Evolutionary conservation across 2,329 filamentous ascomycete species (phyloP), one percentile per base, ranked within the genome.

Genomic region (Pseudogymnoascus sp.): DNA sequence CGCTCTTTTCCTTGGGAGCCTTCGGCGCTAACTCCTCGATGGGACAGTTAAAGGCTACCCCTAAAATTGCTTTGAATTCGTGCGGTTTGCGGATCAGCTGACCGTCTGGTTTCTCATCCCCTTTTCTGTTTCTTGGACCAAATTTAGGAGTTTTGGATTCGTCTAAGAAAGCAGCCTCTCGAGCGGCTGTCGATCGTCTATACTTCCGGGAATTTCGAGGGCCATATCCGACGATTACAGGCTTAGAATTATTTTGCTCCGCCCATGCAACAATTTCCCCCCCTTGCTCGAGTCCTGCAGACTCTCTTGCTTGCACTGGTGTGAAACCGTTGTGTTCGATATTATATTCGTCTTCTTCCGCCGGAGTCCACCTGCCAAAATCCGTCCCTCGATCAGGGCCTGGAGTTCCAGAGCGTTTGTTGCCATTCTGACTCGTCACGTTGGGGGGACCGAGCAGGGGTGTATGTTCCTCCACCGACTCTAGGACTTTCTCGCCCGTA

Each of bases 151-250:
- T 60, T 6, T 31, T 31, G 28, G 1, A 1, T 31, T 63, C n/a
- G 45, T 45, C 34, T 23, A 65, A 1, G n/a, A 34, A 2, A 39
- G 25, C 14, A 13, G 4, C 13, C 45, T 41, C 41, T 34, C 45
- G 51, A 16, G 5, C 14, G 1, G 23, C 41, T 41, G 45, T 65
- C 34, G 28, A 57, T 21, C 63, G 43, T 13, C n/a, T 62, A 62
- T 65, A 65, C 21, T 23, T 65, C 39, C 31, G 34, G 23, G 63
- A 10, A 43, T 65, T 65, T 60, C 16, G 14, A 60, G 63, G 63
- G 16, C 63, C 45, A 34, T 65, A 60, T 51, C 3, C 13, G n/a
- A 65, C 28, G 8, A 65, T 57, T 2, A 65, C 61, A 36, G 31
- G 41, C 43, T 57, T 65, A 43, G 61, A 65, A 11, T 25, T 23